Base-by-base conservation (phyloP, 805 yeast species). In the Pichia gijzeniarum region DNA sequence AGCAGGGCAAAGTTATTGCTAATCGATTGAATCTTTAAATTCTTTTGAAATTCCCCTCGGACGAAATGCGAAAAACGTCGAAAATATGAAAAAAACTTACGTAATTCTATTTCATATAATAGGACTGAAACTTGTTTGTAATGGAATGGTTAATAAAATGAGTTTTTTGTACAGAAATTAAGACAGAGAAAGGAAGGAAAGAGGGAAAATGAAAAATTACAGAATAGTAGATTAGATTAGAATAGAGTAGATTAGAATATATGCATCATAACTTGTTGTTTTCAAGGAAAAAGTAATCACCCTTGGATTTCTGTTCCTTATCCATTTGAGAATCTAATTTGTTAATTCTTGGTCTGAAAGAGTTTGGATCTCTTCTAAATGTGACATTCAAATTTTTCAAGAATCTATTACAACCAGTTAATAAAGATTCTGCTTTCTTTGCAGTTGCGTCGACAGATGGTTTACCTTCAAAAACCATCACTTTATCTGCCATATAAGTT, bases 291-390 rank as follows among this genome's bases (percentile, higher is more conserved):
- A 93, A 93, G 73, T 85, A 93, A 75, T 91, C 90, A 50, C 99
- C 99, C 41, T 79, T 62, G 37, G 78, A 63, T 72, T 93, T 93
- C 71, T 93, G 99, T 72, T 93, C 98, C 71, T 85, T 93, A 70
- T 93, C 99, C 96, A 93, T 88, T 76, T 93, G 99, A 44, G 98
- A 90, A 62, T 86, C 98, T 63, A 87, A 72, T 71, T 93, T 93
- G 75, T 93, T 93, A 67, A 93, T 93, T 79, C 99, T 86, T 61
- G 99, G 99, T 72, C 99, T 85, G 78, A 79, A 93, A 47, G 96
- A 86, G 65, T 82, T 88, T 60, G 99, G 98, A 72, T 93, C 99
- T 75, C 99, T 88, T 81, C 99, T 87, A 74, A 93, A 93, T 2
- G 99, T 93, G 51, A 93, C 99, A 58, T 91, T 87, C 74, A 93